Percentiles rank a stretch among this genome's conserved stretches.
phyloP scores from a whole-genome alignment of 2,329 filamentous ascomycete genomes.

The Huntiella moniliformis region DNA sequence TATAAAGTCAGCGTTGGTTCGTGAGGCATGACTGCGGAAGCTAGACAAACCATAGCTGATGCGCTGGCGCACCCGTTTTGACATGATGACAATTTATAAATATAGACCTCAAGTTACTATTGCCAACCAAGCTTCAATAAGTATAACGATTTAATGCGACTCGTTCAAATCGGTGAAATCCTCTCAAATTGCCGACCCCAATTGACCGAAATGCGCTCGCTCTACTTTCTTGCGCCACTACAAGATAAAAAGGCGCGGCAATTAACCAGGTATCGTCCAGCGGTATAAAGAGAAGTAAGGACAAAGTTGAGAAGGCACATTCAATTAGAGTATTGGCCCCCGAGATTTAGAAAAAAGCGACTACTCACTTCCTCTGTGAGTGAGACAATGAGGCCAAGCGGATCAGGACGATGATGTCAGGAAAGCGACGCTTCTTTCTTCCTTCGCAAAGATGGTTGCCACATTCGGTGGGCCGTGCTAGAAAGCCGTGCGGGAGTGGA shows the following conservation, averaged over 20 bases:
- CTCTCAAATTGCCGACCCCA: background rate
- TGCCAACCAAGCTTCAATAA: background rate
- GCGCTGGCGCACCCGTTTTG: slow-evolving; percentile 47
- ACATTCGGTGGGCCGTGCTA: too few relatives aligned
- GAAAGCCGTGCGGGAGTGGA: too few relatives aligned
- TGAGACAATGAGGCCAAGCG: too few relatives aligned
- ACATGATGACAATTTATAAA: slow-evolving; percentile 29
- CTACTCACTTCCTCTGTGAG: too few relatives aligned
- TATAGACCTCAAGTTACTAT: background rate
- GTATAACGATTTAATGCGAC: background rate
- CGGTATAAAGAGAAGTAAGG: too few relatives aligned
- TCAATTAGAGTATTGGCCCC: too few relatives aligned
- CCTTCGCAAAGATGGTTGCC: too few relatives aligned
- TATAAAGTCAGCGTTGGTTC: background rate
- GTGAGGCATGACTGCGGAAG: slow-evolving; percentile 6
- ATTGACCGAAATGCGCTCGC: background rate
- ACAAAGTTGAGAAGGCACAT: too few relatives aligned
- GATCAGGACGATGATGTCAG: too few relatives aligned
- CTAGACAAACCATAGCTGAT: slow-evolving; percentile 45
- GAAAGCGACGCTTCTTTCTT: too few relatives aligned
- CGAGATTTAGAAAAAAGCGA: too few relatives aligned
- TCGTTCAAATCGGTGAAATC: background rate
- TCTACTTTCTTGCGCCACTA: background rate
- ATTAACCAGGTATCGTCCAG: background rate
- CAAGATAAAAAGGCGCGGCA: background rate